phyloP scores from a whole-genome alignment of 371 early-diverging fungal genomes.

The Globomyces sp. region DNA sequence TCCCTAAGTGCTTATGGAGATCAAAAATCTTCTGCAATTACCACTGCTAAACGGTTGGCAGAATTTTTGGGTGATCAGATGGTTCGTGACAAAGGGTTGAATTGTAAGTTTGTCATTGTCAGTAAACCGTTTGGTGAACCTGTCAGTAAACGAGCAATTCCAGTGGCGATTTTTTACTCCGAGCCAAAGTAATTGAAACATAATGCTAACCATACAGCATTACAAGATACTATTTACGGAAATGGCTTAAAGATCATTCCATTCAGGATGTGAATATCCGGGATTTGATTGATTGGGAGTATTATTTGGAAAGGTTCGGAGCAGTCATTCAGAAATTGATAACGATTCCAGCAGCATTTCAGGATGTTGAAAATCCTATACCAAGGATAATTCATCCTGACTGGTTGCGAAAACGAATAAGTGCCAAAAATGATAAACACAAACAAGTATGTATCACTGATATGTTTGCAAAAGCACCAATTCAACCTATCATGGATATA shows the following conservation, averaged over 20 bases:
- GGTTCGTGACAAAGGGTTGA: conserved; percentile 96
- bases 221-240: conserved; percentile 81
- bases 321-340: conserved; percentile 96
- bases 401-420: conserved; percentile 86
- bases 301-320: conserved; percentile 97
- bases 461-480: conserved; percentile 54
- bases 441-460: conserved; percentile 87
- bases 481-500: conserved; percentile 13
- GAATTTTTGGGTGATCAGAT: conserved; percentile 98
- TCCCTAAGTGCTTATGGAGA: conserved; percentile 88
- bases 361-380: conserved; percentile 92
- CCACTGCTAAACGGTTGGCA: conserved; percentile 93
- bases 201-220: conserved; percentile 37
- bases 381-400: conserved; percentile 92
- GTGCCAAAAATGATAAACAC: conserved; percentile 66
- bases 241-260: conserved; percentile 85
- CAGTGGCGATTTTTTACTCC: conserved; percentile 93
- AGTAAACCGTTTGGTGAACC: conserved; percentile 83
- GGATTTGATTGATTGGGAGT: conserved; percentile 97
- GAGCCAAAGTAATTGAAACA: conserved; percentile 45
- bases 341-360: conserved; percentile 99
- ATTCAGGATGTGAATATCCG: conserved; percentile 76
- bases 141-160: conserved; percentile 96
- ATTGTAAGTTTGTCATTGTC: conserved; percentile 96
- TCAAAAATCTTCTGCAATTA: conserved; percentile 95